phyloP scores from a whole-genome alignment of 2,329 filamentous ascomycete species.

The Chaetomium olivaceum region DNA sequence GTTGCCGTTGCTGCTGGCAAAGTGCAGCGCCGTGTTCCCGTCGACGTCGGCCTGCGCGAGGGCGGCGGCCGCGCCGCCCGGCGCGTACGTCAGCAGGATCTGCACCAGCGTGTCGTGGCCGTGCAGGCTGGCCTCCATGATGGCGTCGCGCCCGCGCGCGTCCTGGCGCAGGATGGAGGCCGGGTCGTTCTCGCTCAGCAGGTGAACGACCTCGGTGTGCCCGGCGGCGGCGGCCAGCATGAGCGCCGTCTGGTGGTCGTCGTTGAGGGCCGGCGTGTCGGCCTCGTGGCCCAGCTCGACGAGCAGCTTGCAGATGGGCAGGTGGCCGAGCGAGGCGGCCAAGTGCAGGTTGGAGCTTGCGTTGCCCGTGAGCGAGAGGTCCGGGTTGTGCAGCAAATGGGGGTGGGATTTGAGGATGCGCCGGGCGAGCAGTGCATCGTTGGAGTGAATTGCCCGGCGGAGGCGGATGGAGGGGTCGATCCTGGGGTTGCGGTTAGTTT shows the following conservation, averaged over 20 bases:
- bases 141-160: conserved; percentile 67
- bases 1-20: conserved; percentile 80
- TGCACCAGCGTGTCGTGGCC: conserved; percentile 67
- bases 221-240: conserved; percentile 73
- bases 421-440: conserved; percentile 69
- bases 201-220: conserved; percentile 71
- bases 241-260: conserved; percentile 75
- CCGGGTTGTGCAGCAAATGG: conserved; percentile 73
- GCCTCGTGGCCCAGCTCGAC: conserved; percentile 74
- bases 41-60: conserved; percentile 63
- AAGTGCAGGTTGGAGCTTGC: conserved; percentile 85
- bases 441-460: conserved; percentile 76
- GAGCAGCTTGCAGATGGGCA: conserved; percentile 68
- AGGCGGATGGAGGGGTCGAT: conserved; percentile 76
- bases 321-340: conserved; percentile 70
- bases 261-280: conserved; percentile 72
- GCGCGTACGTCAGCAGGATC: conserved; percentile 62
- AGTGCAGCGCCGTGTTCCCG: conserved; percentile 86
- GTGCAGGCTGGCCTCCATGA: conserved; percentile 64
- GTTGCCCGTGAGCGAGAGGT: conserved; percentile 64
- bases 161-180: conserved; percentile 66
- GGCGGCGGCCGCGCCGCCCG: conserved; percentile 53
- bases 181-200: conserved; percentile 66
- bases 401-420: conserved; percentile 77
- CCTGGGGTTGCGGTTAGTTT: conserved; percentile 46